Base-by-base conservation (phyloP, 805 yeast genomes). In the Lachancea thermotolerans region DNA sequence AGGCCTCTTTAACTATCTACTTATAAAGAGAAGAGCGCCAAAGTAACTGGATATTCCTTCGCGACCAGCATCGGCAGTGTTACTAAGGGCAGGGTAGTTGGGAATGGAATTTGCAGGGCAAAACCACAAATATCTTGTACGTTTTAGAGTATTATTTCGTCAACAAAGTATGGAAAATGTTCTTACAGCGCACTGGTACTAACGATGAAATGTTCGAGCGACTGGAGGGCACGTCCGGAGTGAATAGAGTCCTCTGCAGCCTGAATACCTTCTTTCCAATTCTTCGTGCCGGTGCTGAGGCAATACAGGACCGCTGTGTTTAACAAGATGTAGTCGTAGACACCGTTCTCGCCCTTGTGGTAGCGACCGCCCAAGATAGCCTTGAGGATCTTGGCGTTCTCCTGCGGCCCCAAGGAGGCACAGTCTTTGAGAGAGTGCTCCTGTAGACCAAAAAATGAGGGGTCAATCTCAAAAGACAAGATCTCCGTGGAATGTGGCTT, bases 301-400 rank as follows among this genome's bases (percentile, higher is more conserved):
- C 84, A 86, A 1, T 91, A 90, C 46, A 93, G 68, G 0, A 96
- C 96, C 2, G 90, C 90, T 16, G 95, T 74, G 64, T 93, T 93
- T 74, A 93, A 66, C 46, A 91, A 64, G n/a, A 93, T 93, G 66
- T 90, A 93, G 66, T 93, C 96, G 42, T 82, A 79, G 12, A 90
- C 66, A 2, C 98, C 86, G 35, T 69, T 64, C 47, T 79, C 70
- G 21, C 77, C 72, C 32, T 69, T 65, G 4, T 71, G 67, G 37
- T 69, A 58, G 48, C 76, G 75, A 43, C 77, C 71, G 10, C 58
- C 51, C 33, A 75, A 53, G 58, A 68, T 70, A 50, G 66, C 59
- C 14, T 60, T 66, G 38, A 78, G 53, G 59, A 71, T 71, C 51
- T 60, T 52, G 0, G 99, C 96, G 62, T 93, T 93, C 57, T 87